Base-by-base conservation (phyloP, 2,329 filamentous ascomycete genomes). In the Parastagonospora nodorum region DNA sequence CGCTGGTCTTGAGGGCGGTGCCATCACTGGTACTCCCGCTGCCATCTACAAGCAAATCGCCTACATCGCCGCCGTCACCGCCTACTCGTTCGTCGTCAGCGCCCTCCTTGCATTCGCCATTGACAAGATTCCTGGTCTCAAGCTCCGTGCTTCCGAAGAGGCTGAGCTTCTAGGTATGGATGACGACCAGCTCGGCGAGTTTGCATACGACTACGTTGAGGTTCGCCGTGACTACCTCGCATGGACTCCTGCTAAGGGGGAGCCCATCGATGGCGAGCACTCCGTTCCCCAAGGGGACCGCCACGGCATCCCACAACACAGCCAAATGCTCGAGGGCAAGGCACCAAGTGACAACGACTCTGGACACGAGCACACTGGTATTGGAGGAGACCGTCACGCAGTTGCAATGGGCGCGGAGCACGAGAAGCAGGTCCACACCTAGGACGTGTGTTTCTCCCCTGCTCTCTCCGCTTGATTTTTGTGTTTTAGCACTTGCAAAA, bases 161-260 rank as follows among this genome's bases (percentile, higher is more conserved):
- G 90, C 90, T 19, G 90, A 94, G 75, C 84, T 93, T 10, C 84
- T 93, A 49, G 90, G 90, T 61, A 92, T 93, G 88, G 90, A 94
- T 68, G 90, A 93, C 70, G 89, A 93, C 76, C 90, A 94, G 77
- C 88, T 93, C 63, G 90, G 90, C 75, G 90, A 94, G 76, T 94
- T 93, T 71, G 90, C 89, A 10, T 93, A 93, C 79, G 90, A 94
- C 74, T 94, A 93, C 73, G 90, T 94, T 60, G 90, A 94, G 81
- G 89, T 93, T 51, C 88, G 90, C 69, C 86, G 90, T 67, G 90
- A 94, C 76, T 94, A 92, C 80, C 84, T 94, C 33, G 90, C 90
- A 51, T 94, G 90, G 90, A 92, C 88, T 28, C 90, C 90, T 1
- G 85, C 88, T 30, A 87, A 87, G 67, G 80, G 78, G 54, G 85